Evolutionary conservation across 2,329 filamentous ascomycete species (phyloP).

Genomic region (Fusarium sp.): DNA sequence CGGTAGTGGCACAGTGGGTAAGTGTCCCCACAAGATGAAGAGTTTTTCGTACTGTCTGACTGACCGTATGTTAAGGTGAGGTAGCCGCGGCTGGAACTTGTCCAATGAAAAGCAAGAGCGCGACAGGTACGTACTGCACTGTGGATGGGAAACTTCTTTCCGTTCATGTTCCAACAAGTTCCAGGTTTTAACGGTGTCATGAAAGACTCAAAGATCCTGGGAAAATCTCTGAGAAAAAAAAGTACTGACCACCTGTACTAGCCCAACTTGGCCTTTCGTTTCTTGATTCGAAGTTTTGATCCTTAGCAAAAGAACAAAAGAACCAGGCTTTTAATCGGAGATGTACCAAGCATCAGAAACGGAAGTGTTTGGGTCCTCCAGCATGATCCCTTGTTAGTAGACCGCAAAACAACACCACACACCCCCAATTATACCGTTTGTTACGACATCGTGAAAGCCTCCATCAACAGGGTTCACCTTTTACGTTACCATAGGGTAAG

Average conservation of each 20-base stretch:
- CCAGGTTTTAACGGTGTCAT: constrained; percentile 25
- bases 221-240: constrained; percentile 36
- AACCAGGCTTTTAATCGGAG: constrained; percentile 26
- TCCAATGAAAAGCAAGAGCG: constrained; percentile 7
- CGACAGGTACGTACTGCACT: constrained; percentile 1
- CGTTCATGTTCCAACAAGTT: constrained; percentile 24
- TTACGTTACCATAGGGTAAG: constrained; percentile 19
- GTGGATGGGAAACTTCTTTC: constrained; percentile 17
- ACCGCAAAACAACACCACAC: not conserved
- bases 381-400: not conserved
- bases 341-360: constrained; percentile 22
- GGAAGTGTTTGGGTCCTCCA: constrained; percentile 5
- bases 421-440: constrained; percentile 2
- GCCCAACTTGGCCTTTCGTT: constrained; percentile 7
- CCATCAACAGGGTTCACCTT: constrained; percentile 17
- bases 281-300: constrained; percentile 27
- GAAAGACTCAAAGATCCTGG: constrained; percentile 26
- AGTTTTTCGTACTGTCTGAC: constrained; percentile 22
- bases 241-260: constrained; percentile 24
- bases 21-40: constrained; percentile 26
- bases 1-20: constrained; percentile 29
- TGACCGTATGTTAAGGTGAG: constrained; percentile 38
- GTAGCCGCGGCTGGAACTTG: constrained; percentile 10
- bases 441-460: constrained; percentile 28
- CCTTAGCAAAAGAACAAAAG: constrained; percentile 4